Conservation (phyloP, 495 filamentous ascomycete species). For the Podospora pseudopauciseta region DNA sequence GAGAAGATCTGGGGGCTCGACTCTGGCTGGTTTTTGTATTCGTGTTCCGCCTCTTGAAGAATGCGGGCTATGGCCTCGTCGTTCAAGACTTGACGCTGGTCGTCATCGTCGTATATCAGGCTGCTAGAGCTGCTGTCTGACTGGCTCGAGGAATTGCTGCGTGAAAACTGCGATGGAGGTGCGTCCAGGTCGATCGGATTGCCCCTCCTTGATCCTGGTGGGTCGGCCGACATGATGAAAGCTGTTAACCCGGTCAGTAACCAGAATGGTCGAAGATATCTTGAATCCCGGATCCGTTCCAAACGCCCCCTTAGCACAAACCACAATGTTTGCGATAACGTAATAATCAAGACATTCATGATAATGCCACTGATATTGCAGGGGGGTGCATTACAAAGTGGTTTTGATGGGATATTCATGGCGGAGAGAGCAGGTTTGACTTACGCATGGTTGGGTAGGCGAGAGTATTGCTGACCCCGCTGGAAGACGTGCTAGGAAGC, state of each 20-base stretch:
- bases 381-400: neutral
- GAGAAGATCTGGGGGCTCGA: neutral
- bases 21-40: neutral
- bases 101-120: neutral
- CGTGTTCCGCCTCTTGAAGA: neutral
- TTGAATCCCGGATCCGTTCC: too few species aligned
- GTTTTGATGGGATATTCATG: neutral
- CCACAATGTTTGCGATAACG: neutral
- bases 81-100: neutral
- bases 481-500: neutral
- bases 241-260: neutral
- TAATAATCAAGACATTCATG: neutral
- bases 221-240: neutral
- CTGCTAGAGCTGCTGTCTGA: neutral
- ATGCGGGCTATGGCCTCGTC: neutral
- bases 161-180: neutral
- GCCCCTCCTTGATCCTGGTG: neutral
- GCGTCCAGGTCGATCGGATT: neutral
- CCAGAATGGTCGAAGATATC: too few species aligned
- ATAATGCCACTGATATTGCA: neutral
- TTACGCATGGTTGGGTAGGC: neutral
- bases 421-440: neutral
- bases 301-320: too few species aligned
- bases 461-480: neutral
- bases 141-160: neutral